Evolutionary conservation across 2,329 filamentous ascomycete species (phyloP), one percentile per base, ranked within the genome.

Genomic region (Malbranchea cinnamomea): DNA sequence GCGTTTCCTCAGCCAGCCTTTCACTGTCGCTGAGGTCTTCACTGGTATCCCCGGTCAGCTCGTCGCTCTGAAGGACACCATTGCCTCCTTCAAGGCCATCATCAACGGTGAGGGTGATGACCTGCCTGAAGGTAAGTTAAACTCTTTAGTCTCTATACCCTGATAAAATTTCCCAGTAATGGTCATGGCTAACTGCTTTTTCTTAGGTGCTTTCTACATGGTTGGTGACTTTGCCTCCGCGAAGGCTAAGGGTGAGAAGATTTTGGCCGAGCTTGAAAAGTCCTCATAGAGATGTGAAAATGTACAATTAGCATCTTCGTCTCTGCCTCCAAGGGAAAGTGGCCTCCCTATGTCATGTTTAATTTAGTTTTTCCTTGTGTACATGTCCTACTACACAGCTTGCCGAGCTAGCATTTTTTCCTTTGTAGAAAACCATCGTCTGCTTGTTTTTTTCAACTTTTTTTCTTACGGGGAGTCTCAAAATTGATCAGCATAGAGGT

Each of bases 1-100:
- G 74, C 81, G 85, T 79, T 98, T 98, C 84, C 72, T 98, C 72
- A 82, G 74, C 65, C 89, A 98, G 74, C 89, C 89, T 59, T 98
- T 98, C 76, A 89, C 89, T 50, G 89, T 78, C 52, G 74, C 74
- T 47, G 68, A 77, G 59, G 74, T 67, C 32, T 68, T 68, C 55
- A 68, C 64, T 49, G 74, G 74, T 73, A 94, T 94, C 60, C 81
- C 94, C 78, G 89, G 89, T 65, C 74, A 74, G 65, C 80, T 98
- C 48, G 89, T 98, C 53, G 84, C 94, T 65, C 71, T 98, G 48
- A 95, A 98, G 82, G 84, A 93, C 63, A 98, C 89, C 59, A 94
- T 98, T 56, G 60, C 68, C 55, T 91, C 80, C 37, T 98, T 98
- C 82, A 92, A 95, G 81, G 74, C 81, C 51, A 95, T 94, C 62